Evolutionary conservation across 192 early-diverging fungal species (phyloP).

Genomic region (Entomortierella chlamydospora): DNA sequence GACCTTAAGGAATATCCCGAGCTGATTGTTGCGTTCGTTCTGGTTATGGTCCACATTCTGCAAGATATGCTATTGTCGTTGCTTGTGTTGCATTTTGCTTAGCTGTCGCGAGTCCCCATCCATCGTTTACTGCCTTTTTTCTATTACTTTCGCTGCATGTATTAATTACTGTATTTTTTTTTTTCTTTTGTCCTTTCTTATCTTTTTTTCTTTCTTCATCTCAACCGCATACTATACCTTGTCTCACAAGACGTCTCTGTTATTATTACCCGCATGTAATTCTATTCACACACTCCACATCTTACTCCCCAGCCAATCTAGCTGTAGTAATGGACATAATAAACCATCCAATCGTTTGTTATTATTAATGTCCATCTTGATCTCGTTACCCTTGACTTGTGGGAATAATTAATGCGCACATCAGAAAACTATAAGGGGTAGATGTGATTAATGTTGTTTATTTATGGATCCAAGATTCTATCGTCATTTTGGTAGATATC

Average conservation of each 20-base stretch:
- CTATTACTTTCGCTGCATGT: not conserved
- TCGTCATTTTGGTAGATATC: too few species aligned
- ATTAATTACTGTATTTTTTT: constrained; percentile 1
- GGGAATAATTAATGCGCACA: too few species aligned
- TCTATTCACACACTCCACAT: not conserved
- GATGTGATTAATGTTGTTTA: too few species aligned
- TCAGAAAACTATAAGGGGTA: too few species aligned
- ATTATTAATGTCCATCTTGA: not conserved
- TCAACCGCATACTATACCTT: not conserved
- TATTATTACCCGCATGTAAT: constrained; percentile 3
- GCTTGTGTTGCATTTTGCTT: constrained; percentile 66
- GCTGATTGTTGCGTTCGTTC: constrained; percentile 71
- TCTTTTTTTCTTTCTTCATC: not conserved
- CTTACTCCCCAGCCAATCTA: not conserved
- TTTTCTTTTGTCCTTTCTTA: not conserved
- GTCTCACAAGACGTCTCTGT: not conserved
- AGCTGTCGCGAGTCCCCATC: not conserved
- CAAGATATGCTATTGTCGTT: constrained; percentile 78
- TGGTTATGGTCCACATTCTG: constrained; percentile 79
- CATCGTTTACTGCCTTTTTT: not conserved
- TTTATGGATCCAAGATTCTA: too few species aligned
- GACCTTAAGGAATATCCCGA: constrained; percentile 78
- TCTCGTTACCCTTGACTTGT: too few species aligned
- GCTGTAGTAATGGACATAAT: not conserved
- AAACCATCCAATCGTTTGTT: not conserved